Evolutionary conservation across 2,329 filamentous ascomycete genomes (phyloP).

Genomic region (Rutstroemia sydowiana): DNA sequence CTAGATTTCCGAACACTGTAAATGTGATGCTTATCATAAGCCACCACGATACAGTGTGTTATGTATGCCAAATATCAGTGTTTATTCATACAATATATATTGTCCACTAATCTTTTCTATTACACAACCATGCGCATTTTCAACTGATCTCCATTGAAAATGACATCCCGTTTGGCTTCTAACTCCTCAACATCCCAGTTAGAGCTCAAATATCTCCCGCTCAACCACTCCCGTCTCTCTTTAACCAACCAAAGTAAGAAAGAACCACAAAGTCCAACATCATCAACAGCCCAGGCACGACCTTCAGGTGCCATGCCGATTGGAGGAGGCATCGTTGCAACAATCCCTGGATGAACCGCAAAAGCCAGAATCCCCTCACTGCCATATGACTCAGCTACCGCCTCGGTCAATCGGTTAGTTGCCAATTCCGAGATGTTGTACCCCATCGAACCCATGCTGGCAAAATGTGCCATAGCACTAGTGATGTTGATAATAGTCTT

Average conservation of each 20-base stretch:
- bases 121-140: conserved; percentile 26
- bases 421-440: background rate
- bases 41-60: no score
- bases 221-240: conserved; percentile 40
- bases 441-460: background rate
- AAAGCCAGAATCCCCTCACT: background rate
- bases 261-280: conserved; percentile 35
- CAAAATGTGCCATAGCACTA: background rate
- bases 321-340: background rate
- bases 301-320: no score
- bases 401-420: background rate
- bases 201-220: conserved; percentile 36
- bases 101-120: background rate
- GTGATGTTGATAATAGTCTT: background rate
- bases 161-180: conserved; percentile 34
- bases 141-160: conserved; percentile 32
- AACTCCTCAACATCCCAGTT: conserved; percentile 43
- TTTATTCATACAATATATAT: no score
- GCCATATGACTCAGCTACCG: background rate
- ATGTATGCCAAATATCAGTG: no score
- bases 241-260: conserved; percentile 37
- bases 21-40: no score
- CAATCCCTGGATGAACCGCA: background rate
- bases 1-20: no score
- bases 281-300: conserved; percentile 25